phyloP scores from a whole-genome alignment of 352 stramenopile species.

The Vaucheria bursata region DNA sequence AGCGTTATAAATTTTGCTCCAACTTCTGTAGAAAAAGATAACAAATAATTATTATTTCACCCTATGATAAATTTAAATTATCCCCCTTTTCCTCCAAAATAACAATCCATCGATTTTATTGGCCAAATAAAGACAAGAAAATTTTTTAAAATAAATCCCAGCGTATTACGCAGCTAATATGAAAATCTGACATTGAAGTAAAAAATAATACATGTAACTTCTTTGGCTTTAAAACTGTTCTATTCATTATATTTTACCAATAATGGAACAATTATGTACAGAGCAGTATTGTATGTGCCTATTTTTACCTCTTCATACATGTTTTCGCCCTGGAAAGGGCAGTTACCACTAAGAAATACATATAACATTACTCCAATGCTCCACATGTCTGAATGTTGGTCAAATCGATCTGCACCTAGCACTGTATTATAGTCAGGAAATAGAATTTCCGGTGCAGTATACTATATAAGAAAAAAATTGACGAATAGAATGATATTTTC shows the following conservation, averaged over 20 bases:
- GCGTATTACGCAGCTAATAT: neutral
- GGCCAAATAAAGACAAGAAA: no score
- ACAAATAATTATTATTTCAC: no score
- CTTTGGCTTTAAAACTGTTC: neutral
- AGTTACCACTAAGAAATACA: conserved; percentile 65
- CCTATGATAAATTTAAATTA: no score
- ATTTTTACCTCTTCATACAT: conserved; percentile 58
- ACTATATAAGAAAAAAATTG: conserved; percentile 5
- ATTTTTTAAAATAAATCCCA: no score
- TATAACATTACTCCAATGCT: conserved; percentile 74
- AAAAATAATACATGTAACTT: neutral
- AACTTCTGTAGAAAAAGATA: no score
- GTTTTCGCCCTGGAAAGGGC: conserved; percentile 58
- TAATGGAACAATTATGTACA: neutral
- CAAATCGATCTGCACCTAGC: conserved; percentile 47
- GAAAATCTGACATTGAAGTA: neutral
- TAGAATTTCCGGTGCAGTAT: conserved; percentile 54
- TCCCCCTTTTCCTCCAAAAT: no score
- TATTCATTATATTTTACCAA: neutral
- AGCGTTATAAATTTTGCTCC: no score
- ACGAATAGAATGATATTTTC: neutral
- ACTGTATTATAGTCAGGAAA: conserved; percentile 39
- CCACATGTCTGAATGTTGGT: conserved; percentile 67
- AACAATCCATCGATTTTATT: no score
- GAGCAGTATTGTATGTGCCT: neutral